phyloP scores from a whole-genome alignment of 2,329 filamentous ascomycete species.

The Botrytis byssoidea region DNA sequence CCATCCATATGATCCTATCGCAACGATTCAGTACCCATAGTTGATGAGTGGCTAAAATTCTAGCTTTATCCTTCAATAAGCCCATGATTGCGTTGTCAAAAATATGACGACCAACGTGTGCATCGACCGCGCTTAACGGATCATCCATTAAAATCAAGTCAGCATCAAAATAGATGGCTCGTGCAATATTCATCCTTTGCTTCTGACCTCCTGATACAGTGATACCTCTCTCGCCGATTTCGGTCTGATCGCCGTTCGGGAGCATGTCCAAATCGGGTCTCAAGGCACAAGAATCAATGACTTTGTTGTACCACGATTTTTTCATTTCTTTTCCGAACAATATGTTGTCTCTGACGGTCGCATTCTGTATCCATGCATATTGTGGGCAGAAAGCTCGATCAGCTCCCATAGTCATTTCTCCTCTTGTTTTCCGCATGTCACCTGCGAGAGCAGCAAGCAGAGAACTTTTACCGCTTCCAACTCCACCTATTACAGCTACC shows the following conservation, averaged over 20 bases:
- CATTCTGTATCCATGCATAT: constrained; percentile 97
- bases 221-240: constrained; percentile 94
- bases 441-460: constrained; percentile 85
- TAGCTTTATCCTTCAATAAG: constrained; percentile 81
- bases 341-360: constrained; percentile 84
- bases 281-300: constrained; percentile 72
- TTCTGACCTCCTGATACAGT: constrained; percentile 95
- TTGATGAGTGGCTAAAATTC: constrained; percentile 91
- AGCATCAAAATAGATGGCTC: constrained; percentile 69
- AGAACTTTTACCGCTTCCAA: constrained; percentile 87
- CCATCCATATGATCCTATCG: constrained; percentile 91
- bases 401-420: constrained; percentile 72
- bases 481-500: constrained; percentile 81
- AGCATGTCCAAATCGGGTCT: constrained; percentile 87
- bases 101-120: constrained; percentile 70
- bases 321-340: constrained; percentile 80
- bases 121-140: constrained; percentile 66
- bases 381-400: constrained; percentile 89
- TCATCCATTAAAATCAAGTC: constrained; percentile 70
- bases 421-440: constrained; percentile 83
- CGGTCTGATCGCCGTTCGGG: constrained; percentile 82
- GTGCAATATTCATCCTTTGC: constrained; percentile 89
- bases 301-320: constrained; percentile 66
- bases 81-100: constrained; percentile 95
- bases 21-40: constrained; percentile 88